These are phyloP conservation scores for Stephania yunnanensis DNA, from an alignment of 164 flowering plant genomes.

Conservation along the genomic window DNA sequence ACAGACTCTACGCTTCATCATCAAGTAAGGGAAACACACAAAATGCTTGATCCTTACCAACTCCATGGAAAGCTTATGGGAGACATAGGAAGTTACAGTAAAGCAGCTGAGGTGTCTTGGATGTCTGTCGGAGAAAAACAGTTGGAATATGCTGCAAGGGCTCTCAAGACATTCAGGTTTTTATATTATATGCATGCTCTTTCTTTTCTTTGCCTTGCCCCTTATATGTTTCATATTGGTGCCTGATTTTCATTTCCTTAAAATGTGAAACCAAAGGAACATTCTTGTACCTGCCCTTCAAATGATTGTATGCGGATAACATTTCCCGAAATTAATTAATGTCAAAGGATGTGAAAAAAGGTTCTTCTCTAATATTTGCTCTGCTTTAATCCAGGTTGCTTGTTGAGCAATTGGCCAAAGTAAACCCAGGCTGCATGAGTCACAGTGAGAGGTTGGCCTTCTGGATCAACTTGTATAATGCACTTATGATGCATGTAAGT, in stretches of 20 bases:
- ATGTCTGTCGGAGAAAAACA: slow-evolving; percentile 45
- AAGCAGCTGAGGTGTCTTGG: slow-evolving; percentile 39
- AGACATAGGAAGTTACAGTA: slow-evolving; percentile 30
- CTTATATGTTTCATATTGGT: neutral
- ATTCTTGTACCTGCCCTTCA: neutral
- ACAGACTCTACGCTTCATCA: slow-evolving; percentile 17
- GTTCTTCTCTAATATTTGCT: slow-evolving; percentile 3
- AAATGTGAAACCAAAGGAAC: neutral
- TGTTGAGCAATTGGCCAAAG: slow-evolving; percentile 27
- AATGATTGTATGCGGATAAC: neutral
- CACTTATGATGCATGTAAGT: slow-evolving; percentile 44
- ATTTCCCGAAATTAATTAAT: neutral
- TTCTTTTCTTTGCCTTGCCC: neutral
- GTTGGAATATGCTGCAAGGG: slow-evolving; percentile 37
- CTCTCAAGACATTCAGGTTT: slow-evolving; percentile 40
- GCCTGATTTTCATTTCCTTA: neutral
- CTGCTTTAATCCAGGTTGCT: slow-evolving; percentile 19
- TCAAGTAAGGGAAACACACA: slow-evolving; percentile 18
- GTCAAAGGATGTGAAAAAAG: neutral
- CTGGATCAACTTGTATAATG: slow-evolving; percentile 48
- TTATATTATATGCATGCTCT: neutral
- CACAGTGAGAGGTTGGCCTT: slow-evolving; percentile 24
- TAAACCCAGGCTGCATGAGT: slow-evolving; percentile 20
- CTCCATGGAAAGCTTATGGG: slow-evolving; percentile 28
- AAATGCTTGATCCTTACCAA: slow-evolving; percentile 30